A percentile compares a stretch with the other conserved stretches of the same genome.
phyloP scores from a whole-genome alignment of 768 basidiomycete genomes.

The Panellus pusillus region DNA sequence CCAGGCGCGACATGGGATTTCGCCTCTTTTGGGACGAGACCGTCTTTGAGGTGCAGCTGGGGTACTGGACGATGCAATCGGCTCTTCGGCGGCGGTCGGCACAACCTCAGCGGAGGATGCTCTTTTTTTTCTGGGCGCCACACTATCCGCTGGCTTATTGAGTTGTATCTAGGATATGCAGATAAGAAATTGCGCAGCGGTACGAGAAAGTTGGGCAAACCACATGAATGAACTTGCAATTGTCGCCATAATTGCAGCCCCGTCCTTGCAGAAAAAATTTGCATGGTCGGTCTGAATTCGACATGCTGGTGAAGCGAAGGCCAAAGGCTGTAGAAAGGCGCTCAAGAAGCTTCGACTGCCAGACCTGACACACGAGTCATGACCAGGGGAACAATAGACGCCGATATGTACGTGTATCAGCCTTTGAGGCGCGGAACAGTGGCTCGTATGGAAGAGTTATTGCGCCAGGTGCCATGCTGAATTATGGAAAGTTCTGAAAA shows the following conservation, averaged over 20 bases:
- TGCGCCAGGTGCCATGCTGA: no score
- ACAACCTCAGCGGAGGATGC: neutral
- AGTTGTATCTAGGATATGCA: neutral
- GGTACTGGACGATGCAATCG: no score
- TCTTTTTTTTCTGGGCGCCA: no score
- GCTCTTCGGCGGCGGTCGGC: neutral
- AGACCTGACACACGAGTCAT: no score
- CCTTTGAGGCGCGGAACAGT: no score
- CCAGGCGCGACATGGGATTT: conserved; percentile 28
- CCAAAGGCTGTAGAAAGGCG: conserved; percentile 2
- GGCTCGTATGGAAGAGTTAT: no score
- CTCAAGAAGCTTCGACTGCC: conserved; percentile 10
- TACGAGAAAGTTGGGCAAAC: neutral
- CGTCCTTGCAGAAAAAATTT: conserved; percentile 10
- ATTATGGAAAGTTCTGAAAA: no score
- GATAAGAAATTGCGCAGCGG: neutral
- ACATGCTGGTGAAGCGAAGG: conserved; percentile 1
- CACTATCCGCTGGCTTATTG: neutral
- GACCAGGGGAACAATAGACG: neutral
- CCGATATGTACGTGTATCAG: neutral
- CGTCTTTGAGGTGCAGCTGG: neutral
- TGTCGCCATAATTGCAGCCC: conserved; percentile 10
- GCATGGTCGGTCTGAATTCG: conserved; percentile 1
- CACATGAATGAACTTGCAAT: conserved; percentile 15
- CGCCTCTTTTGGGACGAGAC: conserved; percentile 10